phyloP scores from a whole-genome alignment of 345 rosid genomes.

The Eucalyptus regnans region DNA sequence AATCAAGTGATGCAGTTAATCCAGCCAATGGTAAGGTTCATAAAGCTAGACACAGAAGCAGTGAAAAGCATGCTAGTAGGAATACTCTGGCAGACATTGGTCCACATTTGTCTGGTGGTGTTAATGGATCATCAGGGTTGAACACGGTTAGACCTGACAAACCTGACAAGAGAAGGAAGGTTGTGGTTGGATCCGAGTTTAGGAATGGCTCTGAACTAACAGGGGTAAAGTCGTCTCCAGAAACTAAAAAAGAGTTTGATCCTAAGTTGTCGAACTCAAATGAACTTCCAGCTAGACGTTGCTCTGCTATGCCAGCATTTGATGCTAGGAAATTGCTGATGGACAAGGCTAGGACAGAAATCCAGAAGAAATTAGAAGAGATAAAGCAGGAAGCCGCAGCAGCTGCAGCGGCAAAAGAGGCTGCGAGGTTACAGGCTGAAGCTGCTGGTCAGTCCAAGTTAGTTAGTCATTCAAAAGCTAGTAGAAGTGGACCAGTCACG shows the following conservation, averaged over 20 bases:
- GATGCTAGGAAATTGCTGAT: constrained; percentile 80
- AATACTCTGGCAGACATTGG: constrained; percentile 7
- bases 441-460: constrained; percentile 17
- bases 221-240: constrained; percentile 23
- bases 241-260: constrained; percentile 22
- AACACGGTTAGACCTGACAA: constrained; percentile 54
- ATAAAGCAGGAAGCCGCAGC: constrained; percentile 43
- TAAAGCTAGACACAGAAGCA: constrained; percentile 35
- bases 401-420: constrained; percentile 20
- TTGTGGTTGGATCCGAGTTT: constrained; percentile 25
- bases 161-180: constrained; percentile 77
- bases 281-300: constrained; percentile 35
- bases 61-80: constrained; percentile 34
- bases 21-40: constrained; percentile 40
- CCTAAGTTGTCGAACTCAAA: constrained; percentile 27
- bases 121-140: constrained; percentile 17
- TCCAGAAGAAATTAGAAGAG: constrained; percentile 51
- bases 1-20: constrained; percentile 36
- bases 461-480: constrained; percentile 17
- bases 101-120: constrained; percentile 9
- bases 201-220: constrained; percentile 49
- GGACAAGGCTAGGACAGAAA: constrained; percentile 62
- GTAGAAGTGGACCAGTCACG: constrained; percentile 33
- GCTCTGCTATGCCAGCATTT: constrained; percentile 47
- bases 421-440: constrained; percentile 19